Base-by-base conservation (phyloP, 2,329 filamentous ascomycete species). In the Aspergillus unguis region DNA sequence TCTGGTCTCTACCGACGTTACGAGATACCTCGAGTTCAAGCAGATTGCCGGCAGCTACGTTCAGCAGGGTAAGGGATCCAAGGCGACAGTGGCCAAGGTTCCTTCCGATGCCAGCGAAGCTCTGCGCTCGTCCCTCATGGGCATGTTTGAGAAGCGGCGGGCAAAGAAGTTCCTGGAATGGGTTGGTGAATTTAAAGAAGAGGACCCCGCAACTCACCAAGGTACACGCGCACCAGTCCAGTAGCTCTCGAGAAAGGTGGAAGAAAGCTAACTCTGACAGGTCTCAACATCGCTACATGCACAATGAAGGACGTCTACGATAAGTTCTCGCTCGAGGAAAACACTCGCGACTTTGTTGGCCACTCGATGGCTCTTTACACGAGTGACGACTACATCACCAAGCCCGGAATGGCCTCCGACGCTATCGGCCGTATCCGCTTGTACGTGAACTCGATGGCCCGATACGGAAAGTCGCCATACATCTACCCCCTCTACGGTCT, bases 251-350 rank as follows among this genome's bases (percentile, higher is more conserved):
- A 17, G 17, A 17, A 17, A 17, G 17, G 17, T 17, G 17, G 17
- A 17, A 44, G 43, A 38, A 10, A 49, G 47, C 60, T 71, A 57
- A 68, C 47, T 32, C 42, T 27, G 17, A 38, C 59, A 92, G 92
- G 92, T 55, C 82, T 97, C 61, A 85, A 94, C 74, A 79, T 99
- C 58, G 80, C 80, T 67, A 81, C 76, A 55, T 86, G 82, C 77
- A 92, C 89, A 54, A 96, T 97, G 92, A 95, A 90, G 81, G 92
- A 96, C n/a, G 88, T 99, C 35, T 99, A 95, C 69, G 92, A 97
- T 78, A 96, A 97, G 75, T 99, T 96, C 65, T 88, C 91, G 53
- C 87, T 99, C 57, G 94, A 99, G 77, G 69, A 86, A 25, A 81
- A 84, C 54, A 99, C 94, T 62, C 86, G 89, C 65, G 94, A 99